A percentile compares a stretch with the other conserved stretches of the same genome.
These are phyloP conservation scores for Elsinoe australis DNA, from an alignment of 2,329 filamentous ascomycete species.

Conservation along the genomic window DNA sequence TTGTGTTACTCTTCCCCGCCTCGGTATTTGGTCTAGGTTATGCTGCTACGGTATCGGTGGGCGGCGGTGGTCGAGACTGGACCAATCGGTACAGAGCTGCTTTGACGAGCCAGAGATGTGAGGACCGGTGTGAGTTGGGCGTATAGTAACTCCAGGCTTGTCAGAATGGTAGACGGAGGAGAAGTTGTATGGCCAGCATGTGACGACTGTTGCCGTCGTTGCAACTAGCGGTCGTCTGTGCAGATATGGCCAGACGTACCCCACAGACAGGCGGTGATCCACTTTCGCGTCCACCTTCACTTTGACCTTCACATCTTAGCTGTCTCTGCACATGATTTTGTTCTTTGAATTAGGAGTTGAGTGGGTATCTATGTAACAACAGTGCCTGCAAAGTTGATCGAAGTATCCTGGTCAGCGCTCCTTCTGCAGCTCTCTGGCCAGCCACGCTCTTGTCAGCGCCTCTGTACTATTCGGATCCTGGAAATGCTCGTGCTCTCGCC, in stretches of 20 bases:
- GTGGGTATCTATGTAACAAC: too few relatives aligned
- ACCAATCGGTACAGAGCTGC: background rate
- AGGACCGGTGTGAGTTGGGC: background rate
- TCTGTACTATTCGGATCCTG: slow-evolving; percentile 38
- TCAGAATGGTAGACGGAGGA: slow-evolving; percentile 3
- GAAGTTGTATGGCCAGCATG: slow-evolving; percentile 13
- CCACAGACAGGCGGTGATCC: too few relatives aligned
- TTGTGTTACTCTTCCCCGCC: slow-evolving; percentile 9
- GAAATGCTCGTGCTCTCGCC: slow-evolving; percentile 50
- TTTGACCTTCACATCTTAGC: too few relatives aligned
- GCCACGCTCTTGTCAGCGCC: slow-evolving; percentile 32
- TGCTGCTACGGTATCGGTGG: background rate
- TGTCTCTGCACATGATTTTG: too few relatives aligned
- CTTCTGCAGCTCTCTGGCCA: slow-evolving; percentile 7
- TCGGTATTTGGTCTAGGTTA: background rate
- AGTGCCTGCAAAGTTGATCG: too few relatives aligned
- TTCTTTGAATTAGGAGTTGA: too few relatives aligned
- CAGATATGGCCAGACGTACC: slow-evolving; percentile 6
- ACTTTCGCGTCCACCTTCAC: too few relatives aligned
- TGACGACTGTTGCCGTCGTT: slow-evolving; percentile 14
- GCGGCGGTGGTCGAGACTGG: background rate
- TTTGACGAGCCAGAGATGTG: background rate
- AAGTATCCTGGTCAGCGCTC: too few relatives aligned
- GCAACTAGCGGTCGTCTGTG: slow-evolving; percentile 1
- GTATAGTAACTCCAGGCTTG: background rate